Evolutionary conservation across 2,329 filamentous ascomycete species (phyloP), one percentile per base, ranked within the genome.

Genomic region (Apiospora phragmitis): DNA sequence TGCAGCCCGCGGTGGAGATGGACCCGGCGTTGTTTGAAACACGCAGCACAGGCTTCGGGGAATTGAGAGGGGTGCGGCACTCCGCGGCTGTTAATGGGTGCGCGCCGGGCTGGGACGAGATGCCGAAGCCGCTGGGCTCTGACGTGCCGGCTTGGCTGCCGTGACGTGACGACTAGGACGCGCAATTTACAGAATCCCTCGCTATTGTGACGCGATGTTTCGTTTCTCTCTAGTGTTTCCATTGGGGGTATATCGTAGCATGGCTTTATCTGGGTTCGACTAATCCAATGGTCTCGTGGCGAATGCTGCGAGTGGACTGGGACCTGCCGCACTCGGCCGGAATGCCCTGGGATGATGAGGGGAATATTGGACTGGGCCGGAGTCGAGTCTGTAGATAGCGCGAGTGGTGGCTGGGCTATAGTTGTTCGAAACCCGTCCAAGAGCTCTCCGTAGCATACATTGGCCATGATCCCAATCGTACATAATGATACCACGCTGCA

Each of bases 101-200:
- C 8, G 73, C 81, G 6, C 76, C 85, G 32, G 85, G 86, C 0
- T 89, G 85, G 84, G 82, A 87, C 55, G 71, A 80, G 5, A 87
- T 88, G 86, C 85, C 86, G 2, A 84, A 84, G 73, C 81, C 81
- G 0, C 72, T 88, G 66, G 86, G 86, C 0, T 83, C 81, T 42
- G 86, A 87, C 71, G 74, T 81, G 45, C 77, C 85, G 45, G 76
- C 76, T 41, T 87, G 85, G 82, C 65, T 74, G 12, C 47, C n/a
- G 47, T 21, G 16, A 21, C 14, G 51, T 35, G 29, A 32, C 14
- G 16, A 21, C 1, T 4, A n/a, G 18, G 21, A n/a, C n/a, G n/a
- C n/a, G n/a, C n/a, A n/a, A n/a, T n/a, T 1, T 4, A 3, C 9
- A 47, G 43, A n/a, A 32, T 11, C 3, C 29, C 14, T 38, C 42